A percentile compares a stretch with the other conserved stretches of the same genome.
These are phyloP conservation scores for Trebouxia sp. DNA, from an alignment of 139 green algal genomes.

Conservation along the genomic window DNA sequence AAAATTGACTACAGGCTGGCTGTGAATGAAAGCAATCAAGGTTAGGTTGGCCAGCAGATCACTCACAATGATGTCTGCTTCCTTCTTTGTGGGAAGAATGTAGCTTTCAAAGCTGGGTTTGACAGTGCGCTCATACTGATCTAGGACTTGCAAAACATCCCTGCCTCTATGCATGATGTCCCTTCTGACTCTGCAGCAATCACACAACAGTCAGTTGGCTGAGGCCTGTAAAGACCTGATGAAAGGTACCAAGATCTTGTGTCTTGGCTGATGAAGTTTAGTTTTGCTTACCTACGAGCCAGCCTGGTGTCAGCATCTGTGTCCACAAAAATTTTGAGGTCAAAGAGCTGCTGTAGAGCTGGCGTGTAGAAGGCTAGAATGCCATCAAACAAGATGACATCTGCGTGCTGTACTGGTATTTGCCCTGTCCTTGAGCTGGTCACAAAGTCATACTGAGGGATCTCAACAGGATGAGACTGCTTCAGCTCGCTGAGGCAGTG, in stretches of 20 bases:
- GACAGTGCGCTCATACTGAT: slow-evolving; percentile 59
- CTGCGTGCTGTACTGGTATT: slow-evolving; percentile 21
- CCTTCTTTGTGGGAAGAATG: slow-evolving; percentile 52
- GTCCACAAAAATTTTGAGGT: slow-evolving; percentile 56
- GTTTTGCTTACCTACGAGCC: slow-evolving; percentile 34
- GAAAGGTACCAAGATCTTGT: neutral
- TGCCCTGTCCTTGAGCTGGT: slow-evolving; percentile 35
- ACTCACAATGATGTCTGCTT: slow-evolving; percentile 60
- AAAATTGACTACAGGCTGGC: too few relatives aligned
- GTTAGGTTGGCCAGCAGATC: too few relatives aligned
- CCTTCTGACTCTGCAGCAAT: slow-evolving; percentile 36
- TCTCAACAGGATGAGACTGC: slow-evolving; percentile 29
- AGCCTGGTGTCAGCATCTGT: slow-evolving; percentile 56
- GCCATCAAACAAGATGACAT: slow-evolving; percentile 54
- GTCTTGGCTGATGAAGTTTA: neutral
- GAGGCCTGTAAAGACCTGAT: too few relatives aligned
- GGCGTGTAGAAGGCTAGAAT: slow-evolving; percentile 47
- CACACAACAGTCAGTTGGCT: neutral
- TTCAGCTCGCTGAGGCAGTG: slow-evolving; percentile 40
- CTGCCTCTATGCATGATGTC: slow-evolving; percentile 47
- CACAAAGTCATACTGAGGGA: slow-evolving; percentile 56
- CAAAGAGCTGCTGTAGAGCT: slow-evolving; percentile 19
- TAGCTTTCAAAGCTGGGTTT: slow-evolving; percentile 61
- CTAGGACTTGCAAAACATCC: slow-evolving; percentile 49
- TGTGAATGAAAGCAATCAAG: too few relatives aligned